phyloP scores from a whole-genome alignment of 169 alveolate species.

The Theileria annulata region DNA sequence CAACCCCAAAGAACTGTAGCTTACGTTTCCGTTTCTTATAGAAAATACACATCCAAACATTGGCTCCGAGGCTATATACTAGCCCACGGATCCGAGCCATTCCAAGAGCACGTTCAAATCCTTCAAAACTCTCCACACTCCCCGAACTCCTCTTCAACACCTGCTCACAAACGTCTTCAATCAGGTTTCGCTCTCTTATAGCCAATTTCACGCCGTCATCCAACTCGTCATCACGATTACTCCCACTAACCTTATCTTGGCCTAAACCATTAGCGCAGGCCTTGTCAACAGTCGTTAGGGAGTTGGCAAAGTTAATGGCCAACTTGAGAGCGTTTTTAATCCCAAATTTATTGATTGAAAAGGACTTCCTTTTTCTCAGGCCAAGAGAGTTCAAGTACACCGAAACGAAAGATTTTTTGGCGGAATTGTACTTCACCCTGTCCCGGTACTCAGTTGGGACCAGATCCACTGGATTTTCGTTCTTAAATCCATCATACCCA shows the following conservation, averaged over 20 bases:
- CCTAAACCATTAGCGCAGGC: background rate
- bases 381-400: conserved; percentile 70
- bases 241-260: background rate
- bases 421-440: conserved; percentile 60
- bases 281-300: background rate
- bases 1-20: conserved; percentile 33
- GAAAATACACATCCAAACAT: conserved; percentile 52
- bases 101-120: conserved; percentile 34
- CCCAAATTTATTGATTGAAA: conserved; percentile 69
- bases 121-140: conserved; percentile 27
- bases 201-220: conserved; percentile 34
- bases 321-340: conserved; percentile 63
- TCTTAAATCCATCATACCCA: background rate
- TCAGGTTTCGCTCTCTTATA: conserved; percentile 43
- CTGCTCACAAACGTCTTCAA: conserved; percentile 49
- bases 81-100: conserved; percentile 50
- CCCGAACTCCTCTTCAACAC: conserved; percentile 34
- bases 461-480: background rate
- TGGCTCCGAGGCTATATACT: conserved; percentile 58
- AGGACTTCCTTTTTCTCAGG: conserved; percentile 61
- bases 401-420: conserved; percentile 72
- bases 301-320: conserved; percentile 48
- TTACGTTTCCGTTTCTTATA: conserved; percentile 38
- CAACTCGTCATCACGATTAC: background rate
- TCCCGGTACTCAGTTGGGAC: conserved; percentile 45